A percentile compares a stretch with the other conserved stretches of the same genome.
Conservation (phyloP, 306 rosid genomes). For the Dryas octopetala region DNA sequence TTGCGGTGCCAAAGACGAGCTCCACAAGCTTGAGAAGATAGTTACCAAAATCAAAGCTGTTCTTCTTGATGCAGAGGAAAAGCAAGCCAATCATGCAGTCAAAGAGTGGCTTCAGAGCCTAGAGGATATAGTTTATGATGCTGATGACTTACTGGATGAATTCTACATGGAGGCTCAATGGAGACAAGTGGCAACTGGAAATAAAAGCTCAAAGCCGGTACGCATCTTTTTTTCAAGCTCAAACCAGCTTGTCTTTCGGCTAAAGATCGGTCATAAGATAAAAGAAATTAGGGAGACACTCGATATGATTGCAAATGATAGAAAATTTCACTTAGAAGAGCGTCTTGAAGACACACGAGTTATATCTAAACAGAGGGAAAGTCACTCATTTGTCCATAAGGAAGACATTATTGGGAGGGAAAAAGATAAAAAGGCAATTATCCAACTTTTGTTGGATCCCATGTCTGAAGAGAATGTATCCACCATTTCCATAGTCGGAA, state of each 20-base stretch:
- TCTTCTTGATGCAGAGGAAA: conserved; percentile 31
- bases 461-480: neutral
- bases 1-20: conserved; percentile 9
- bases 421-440: neutral
- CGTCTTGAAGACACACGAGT: neutral
- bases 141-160: neutral
- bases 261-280: neutral
- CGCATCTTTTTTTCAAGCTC: neutral
- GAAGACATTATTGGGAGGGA: neutral
- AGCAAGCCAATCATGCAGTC: conserved; percentile 12
- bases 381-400: neutral
- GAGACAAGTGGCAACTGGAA: conserved; percentile 19
- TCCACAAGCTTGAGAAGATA: neutral
- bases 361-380: neutral
- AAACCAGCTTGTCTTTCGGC: neutral
- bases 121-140: conserved; percentile 17
- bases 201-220: neutral
- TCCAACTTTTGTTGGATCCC: neutral
- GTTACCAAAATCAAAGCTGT: conserved; percentile 7
- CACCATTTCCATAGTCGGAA: neutral
- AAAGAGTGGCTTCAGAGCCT: conserved; percentile 30
- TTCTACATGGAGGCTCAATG: conserved; percentile 24
- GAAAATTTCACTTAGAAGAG: conserved; percentile 7
- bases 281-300: neutral
- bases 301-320: neutral